These are phyloP conservation scores for Dactylellina drechsleri DNA, from an alignment of 2,329 filamentous ascomycete species.

Conservation along the genomic window DNA sequence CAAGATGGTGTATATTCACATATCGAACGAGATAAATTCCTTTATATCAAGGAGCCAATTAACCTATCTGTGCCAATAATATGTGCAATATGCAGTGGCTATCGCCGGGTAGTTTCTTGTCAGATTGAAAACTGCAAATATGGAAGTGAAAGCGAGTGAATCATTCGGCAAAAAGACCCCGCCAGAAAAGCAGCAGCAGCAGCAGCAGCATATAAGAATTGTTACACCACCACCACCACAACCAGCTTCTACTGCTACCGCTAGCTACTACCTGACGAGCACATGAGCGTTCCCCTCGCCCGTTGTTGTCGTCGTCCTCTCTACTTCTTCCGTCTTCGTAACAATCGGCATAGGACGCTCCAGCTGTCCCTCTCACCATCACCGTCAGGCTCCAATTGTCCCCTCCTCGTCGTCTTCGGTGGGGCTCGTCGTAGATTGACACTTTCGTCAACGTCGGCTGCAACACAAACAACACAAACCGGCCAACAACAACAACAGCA, in stretches of 20 bases:
- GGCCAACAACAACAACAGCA: background rate
- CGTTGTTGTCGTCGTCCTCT: background rate
- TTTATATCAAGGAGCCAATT: too few relatives aligned
- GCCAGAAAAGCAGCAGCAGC: background rate
- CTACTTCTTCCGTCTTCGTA: background rate
- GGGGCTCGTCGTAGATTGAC: background rate
- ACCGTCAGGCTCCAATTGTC: background rate
- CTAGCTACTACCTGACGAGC: background rate
- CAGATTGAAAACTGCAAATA: too few relatives aligned
- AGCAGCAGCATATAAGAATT: too few relatives aligned
- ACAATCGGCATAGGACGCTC: background rate
- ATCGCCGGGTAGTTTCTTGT: too few relatives aligned
- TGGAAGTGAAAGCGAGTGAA: conserved; percentile 1
- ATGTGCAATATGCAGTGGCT: too few relatives aligned
- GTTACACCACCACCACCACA: too few relatives aligned
- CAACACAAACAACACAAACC: conserved; percentile 52
- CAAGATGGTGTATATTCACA: too few relatives aligned
- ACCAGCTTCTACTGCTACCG: background rate
- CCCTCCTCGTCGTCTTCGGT: background rate
- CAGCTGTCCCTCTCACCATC: background rate
- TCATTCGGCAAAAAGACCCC: conserved; percentile 16
- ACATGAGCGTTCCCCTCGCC: background rate
- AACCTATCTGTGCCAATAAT: too few relatives aligned
- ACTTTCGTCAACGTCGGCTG: conserved; percentile 14
- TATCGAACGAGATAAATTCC: too few relatives aligned